phyloP scores from a whole-genome alignment of 2,329 filamentous ascomycete genomes.

The Aureobasidium sp. region DNA sequence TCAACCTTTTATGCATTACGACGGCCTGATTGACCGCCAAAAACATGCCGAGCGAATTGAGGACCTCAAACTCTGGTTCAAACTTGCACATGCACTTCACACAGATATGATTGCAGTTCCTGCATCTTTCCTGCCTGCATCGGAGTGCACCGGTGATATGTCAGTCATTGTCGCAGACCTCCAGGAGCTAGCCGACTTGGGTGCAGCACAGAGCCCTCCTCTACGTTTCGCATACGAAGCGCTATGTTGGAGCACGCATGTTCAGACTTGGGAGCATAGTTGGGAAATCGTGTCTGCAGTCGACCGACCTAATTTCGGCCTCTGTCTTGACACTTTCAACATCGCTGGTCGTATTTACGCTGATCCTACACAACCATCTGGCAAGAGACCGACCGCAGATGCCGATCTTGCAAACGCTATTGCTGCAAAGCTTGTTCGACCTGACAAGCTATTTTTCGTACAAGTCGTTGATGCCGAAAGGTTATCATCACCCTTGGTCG shows the following conservation, averaged over 20 bases:
- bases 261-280: constrained; percentile 62
- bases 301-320: constrained; percentile 16
- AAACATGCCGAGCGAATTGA: constrained; percentile 50
- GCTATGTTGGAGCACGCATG: constrained; percentile 61
- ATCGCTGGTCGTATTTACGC: constrained; percentile 18
- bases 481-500: constrained; percentile 46
- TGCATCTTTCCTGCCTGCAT: constrained; percentile 53
- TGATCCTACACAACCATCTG: constrained; percentile 12
- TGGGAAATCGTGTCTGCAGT: constrained; percentile 57
- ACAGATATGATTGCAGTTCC: constrained; percentile 71
- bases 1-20: constrained; percentile 72
- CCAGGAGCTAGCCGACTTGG: constrained; percentile 58
- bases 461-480: constrained; percentile 69
- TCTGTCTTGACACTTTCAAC: constrained; percentile 18
- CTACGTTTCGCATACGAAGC: constrained; percentile 67
- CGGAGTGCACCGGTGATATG: constrained; percentile 43
- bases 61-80: constrained; percentile 62
- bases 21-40: constrained; percentile 59
- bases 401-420: constrained; percentile 23
- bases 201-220: constrained; percentile 39
- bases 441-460: constrained; percentile 60
- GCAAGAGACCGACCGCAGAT: constrained; percentile 14
- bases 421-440: background rate
- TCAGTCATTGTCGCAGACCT: constrained; percentile 55
- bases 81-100: constrained; percentile 52